A percentile compares a stretch with the other conserved stretches of the same genome.
Conservation (phyloP, 1,139 yeast species). For the Pichia sp. region DNA sequence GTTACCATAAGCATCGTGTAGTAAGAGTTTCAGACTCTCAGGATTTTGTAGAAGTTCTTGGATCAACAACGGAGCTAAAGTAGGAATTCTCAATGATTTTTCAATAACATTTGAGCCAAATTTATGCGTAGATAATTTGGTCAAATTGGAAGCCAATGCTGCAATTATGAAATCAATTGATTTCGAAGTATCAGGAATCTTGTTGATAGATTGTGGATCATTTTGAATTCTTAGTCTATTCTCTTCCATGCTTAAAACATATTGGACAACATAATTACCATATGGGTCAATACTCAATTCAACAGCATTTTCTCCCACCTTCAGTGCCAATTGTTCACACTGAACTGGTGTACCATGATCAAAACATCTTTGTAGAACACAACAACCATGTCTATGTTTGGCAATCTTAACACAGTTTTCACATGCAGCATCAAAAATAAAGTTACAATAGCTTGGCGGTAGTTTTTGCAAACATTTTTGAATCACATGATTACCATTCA, state of each 20-base stretch:
- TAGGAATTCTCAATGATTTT: conserved; percentile 62
- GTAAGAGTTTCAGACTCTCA: conserved; percentile 42
- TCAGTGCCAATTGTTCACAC: conserved; percentile 49
- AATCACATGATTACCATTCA: conserved; percentile 94
- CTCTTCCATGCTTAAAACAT: conserved; percentile 60
- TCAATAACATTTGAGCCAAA: conserved; percentile 95
- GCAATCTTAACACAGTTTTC: conserved; percentile 76
- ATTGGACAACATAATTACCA: conserved; percentile 95
- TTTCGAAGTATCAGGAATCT: conserved; percentile 40
- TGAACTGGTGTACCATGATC: conserved; percentile 77
- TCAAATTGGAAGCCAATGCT: conserved; percentile 39
- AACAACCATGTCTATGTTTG: conserved; percentile 96
- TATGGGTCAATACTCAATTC: conserved; percentile 84
- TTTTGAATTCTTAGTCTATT: conserved; percentile 29
- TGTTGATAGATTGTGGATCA: conserved; percentile 28
- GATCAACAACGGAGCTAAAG: conserved; percentile 40
- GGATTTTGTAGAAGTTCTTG: conserved; percentile 43
- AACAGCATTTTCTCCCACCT: conserved; percentile 57
- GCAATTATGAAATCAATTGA: conserved; percentile 29
- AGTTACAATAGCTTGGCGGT: conserved; percentile 64
- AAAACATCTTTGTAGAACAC: conserved; percentile 88
- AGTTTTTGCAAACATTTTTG: conserved; percentile 85
- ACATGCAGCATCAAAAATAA: conserved; percentile 84
- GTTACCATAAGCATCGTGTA: conserved; percentile 65
- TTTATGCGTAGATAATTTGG: conserved; percentile 77